A percentile compares a stretch with the other conserved stretches of the same genome.
Conservation (phyloP, 257 asterid species). For the Solanum clarkiae region DNA sequence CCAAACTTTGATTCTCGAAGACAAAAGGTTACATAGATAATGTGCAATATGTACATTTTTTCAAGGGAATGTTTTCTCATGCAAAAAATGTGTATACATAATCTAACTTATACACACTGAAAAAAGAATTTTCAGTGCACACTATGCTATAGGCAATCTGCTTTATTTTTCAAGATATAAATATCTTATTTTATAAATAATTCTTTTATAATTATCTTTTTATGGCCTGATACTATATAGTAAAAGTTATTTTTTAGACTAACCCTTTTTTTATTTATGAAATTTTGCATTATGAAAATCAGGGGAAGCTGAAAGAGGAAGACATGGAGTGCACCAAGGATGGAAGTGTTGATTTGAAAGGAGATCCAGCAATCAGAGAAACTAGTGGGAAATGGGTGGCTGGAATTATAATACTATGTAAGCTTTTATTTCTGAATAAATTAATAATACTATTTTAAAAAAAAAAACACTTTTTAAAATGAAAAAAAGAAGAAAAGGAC, state of each 20-base stretch:
- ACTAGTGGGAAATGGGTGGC: constrained; percentile 69
- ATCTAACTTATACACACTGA: not conserved
- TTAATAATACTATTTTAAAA: not conserved
- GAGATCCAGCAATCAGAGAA: constrained; percentile 46
- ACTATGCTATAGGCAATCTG: no score
- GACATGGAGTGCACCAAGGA: constrained; percentile 38
- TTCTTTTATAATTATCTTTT: not conserved
- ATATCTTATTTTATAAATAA: not conserved
- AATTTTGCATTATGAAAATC: not conserved
- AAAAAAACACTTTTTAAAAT: not conserved
- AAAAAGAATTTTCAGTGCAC: not conserved
- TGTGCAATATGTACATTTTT: not conserved
- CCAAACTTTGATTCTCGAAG: not conserved
- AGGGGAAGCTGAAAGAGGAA: constrained; percentile 38
- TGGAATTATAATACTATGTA: constrained; percentile 58
- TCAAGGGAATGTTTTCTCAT: not conserved
- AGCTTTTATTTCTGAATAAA: not conserved
- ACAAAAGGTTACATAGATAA: not conserved
- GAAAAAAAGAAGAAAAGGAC: not conserved
- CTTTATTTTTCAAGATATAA: not conserved
- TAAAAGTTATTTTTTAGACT: not conserved
- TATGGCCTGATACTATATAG: not conserved
- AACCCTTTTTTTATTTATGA: not conserved
- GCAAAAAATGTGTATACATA: not conserved
- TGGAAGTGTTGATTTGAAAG: constrained; percentile 71